Evolutionary conservation across 345 rosid species (phyloP).

Genomic region (Crucihimalaya himalaica): DNA sequence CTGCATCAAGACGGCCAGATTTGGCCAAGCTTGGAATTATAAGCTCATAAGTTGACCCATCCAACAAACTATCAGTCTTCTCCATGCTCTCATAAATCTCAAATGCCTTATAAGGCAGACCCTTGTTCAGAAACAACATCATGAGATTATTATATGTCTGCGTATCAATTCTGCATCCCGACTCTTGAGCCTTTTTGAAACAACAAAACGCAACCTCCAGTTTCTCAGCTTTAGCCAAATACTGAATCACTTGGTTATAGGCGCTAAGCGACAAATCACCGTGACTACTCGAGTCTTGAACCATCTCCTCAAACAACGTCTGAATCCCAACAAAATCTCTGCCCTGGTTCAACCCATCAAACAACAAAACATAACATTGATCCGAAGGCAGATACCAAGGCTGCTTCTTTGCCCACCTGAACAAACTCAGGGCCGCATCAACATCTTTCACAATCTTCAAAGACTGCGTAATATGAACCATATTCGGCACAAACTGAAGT

Average conservation of each 20-base stretch:
- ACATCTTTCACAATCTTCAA: conserved; percentile 64
- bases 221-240: conserved; percentile 88
- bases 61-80: conserved; percentile 63
- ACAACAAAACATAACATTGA: conserved; percentile 67
- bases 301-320: conserved; percentile 78
- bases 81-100: conserved; percentile 98
- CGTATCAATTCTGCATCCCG: conserved; percentile 61
- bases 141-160: conserved; percentile 77
- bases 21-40: conserved; percentile 90
- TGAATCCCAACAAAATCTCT: conserved; percentile 76
- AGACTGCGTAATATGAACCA: conserved; percentile 77
- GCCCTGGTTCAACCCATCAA: conserved; percentile 68
- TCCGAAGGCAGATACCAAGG: conserved; percentile 72
- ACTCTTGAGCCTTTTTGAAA: conserved; percentile 84
- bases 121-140: conserved; percentile 78
- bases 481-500: conserved; percentile 81
- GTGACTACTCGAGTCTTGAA: conserved; percentile 51
- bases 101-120: conserved; percentile 90
- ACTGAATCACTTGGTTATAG: conserved; percentile 78
- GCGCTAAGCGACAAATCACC: conserved; percentile 52
- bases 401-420: conserved; percentile 88
- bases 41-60: conserved; percentile 82
- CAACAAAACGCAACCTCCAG: conserved; percentile 84
- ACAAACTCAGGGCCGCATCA: conserved; percentile 74
- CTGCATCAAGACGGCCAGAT: conserved; percentile 96